Evolutionary conservation across 2,329 filamentous ascomycete species (phyloP).

Genomic region (Blastomyces parvus): DNA sequence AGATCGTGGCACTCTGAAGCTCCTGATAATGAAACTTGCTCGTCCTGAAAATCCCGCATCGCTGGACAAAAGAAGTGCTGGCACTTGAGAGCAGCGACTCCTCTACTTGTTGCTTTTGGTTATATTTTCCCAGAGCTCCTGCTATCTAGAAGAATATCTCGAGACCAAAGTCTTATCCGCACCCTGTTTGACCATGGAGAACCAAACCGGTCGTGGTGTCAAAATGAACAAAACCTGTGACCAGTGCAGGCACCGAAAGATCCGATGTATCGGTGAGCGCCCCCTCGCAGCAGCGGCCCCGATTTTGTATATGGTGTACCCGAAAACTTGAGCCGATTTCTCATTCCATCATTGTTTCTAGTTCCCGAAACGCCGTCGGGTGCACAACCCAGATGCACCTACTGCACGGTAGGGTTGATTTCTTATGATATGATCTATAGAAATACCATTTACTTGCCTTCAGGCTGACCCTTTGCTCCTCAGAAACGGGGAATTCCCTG

Average conservation of each 20-base stretch:
- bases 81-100: no score
- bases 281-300: not conserved
- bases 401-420: not conserved
- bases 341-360: not conserved
- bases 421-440: not conserved
- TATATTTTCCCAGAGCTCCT: not conserved
- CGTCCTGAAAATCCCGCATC: no score
- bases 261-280: not conserved
- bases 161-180: not conserved
- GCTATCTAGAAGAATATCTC: not conserved
- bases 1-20: no score
- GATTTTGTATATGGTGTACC: not conserved
- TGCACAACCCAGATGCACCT: not conserved
- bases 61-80: no score
- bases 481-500: not conserved
- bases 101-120: no score
- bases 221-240: not conserved
- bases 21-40: no score
- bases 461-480: not conserved
- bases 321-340: not conserved
- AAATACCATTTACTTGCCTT: not conserved
- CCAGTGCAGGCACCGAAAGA: not conserved
- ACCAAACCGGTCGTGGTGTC: not conserved
- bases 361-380: not conserved
- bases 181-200: not conserved